These are phyloP conservation scores for Beta vulgaris DNA, from an alignment of 148 eudicot genomes.

Conservation along the genomic window DNA sequence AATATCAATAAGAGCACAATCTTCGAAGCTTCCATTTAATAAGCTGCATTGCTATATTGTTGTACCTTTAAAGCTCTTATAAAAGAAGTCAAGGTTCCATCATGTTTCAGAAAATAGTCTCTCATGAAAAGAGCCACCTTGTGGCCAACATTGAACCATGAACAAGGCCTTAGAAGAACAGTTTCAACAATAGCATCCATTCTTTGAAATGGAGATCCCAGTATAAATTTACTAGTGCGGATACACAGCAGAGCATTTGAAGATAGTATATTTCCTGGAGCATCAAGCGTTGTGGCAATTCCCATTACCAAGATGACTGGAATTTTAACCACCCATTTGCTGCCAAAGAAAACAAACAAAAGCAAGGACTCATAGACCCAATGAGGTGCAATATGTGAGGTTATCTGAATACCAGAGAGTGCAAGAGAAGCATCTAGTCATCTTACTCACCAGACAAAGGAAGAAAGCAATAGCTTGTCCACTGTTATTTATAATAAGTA, in stretches of 20 bases:
- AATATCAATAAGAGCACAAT: conserved; percentile 11
- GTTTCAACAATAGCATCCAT: conserved; percentile 79
- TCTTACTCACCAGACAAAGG: background rate
- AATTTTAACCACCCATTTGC: conserved; percentile 89
- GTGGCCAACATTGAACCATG: conserved; percentile 64
- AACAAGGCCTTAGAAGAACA: conserved; percentile 58
- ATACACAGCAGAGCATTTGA: conserved; percentile 52
- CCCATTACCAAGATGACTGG: conserved; percentile 81
- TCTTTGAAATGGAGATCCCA: conserved; percentile 78
- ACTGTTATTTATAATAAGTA: background rate
- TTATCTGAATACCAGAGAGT: background rate
- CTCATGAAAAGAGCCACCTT: conserved; percentile 76
- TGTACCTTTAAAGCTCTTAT: conserved; percentile 80
- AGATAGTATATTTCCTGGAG: conserved; percentile 55
- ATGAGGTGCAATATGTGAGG: background rate
- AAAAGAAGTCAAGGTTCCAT: conserved; percentile 82
- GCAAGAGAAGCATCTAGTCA: background rate
- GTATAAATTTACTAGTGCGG: conserved; percentile 46
- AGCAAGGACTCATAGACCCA: background rate
- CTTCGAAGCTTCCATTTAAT: background rate
- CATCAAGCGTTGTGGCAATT: conserved; percentile 74
- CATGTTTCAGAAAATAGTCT: conserved; percentile 73
- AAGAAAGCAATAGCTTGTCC: background rate
- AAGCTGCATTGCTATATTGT: conserved; percentile 4
- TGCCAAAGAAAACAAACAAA: conserved; percentile 32